Percentiles rank a stretch among this genome's conserved stretches.
Evolutionary conservation across 139 green algal genomes (phyloP).

Genomic region (Micromonas commoda): DNA sequence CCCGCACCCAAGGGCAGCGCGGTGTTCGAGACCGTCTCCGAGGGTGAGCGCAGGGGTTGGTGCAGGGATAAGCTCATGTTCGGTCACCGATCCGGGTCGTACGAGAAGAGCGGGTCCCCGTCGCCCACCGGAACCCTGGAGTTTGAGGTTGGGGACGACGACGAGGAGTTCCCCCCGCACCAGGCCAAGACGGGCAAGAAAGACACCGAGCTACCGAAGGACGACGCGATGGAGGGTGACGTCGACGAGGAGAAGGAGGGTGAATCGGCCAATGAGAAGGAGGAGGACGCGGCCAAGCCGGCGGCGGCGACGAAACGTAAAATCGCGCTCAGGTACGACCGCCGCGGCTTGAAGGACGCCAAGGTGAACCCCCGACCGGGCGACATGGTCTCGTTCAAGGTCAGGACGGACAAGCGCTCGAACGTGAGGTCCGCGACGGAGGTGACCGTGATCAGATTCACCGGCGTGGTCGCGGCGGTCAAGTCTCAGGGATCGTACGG

Average conservation of each 20-base stretch:
- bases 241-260: not conserved
- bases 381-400: constrained; percentile 4
- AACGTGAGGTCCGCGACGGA: not conserved
- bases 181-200: not conserved
- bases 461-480: not conserved
- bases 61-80: constrained; percentile 5
- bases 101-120: not conserved
- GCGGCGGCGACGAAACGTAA: not conserved
- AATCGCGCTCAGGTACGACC: not conserved
- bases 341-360: not conserved
- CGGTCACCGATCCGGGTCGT: not conserved
- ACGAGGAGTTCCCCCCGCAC: not conserved
- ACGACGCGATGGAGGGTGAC: not conserved
- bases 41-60: not conserved
- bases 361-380: not conserved
- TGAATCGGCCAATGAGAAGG: not conserved
- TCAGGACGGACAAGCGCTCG: not conserved
- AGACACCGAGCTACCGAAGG: too few species aligned
- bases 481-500: constrained; percentile 14
- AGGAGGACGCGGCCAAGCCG: not conserved
- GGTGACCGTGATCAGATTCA: not conserved
- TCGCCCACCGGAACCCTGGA: not conserved
- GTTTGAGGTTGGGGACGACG: not conserved
- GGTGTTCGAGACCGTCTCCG: constrained; percentile 15
- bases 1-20: constrained; percentile 4